A percentile compares a stretch with the other conserved stretches of the same genome.
These are phyloP conservation scores for Wickerhamomyces hampshirensis DNA, from an alignment of 805 yeast genomes.

Conservation along the genomic window DNA sequence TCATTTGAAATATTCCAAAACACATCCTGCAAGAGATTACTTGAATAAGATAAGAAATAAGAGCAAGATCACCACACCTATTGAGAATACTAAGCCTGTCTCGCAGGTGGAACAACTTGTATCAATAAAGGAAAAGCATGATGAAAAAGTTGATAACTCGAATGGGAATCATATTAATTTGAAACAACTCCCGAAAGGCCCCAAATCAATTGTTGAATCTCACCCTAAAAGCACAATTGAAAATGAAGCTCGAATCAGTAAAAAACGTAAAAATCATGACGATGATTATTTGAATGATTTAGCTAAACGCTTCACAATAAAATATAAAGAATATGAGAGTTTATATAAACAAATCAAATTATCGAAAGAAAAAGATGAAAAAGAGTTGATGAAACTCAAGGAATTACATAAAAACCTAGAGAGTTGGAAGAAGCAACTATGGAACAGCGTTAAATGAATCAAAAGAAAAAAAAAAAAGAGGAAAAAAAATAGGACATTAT, in stretches of 20 bases:
- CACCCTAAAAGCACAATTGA: not conserved
- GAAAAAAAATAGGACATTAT: no score
- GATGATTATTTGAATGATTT: slow-evolving; percentile 36
- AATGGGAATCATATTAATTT: no score
- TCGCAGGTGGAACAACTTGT: no score
- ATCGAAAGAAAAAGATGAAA: slow-evolving; percentile 4
- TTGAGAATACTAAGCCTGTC: no score
- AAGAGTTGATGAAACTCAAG: slow-evolving; percentile 34
- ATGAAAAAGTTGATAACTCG: no score
- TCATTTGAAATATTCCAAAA: slow-evolving; percentile 11
- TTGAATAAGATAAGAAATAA: not conserved
- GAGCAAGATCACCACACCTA: not conserved
- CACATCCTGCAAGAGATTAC: slow-evolving; percentile 16
- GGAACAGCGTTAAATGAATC: slow-evolving; percentile 35
- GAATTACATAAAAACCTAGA: slow-evolving; percentile 47
- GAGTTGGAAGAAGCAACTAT: slow-evolving; percentile 51
- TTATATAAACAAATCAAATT: slow-evolving; percentile 31
- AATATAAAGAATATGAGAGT: slow-evolving; percentile 44
- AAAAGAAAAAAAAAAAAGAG: no score
- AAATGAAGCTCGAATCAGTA: slow-evolving; percentile 10
- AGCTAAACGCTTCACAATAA: slow-evolving; percentile 41
- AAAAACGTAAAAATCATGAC: slow-evolving; percentile 10
- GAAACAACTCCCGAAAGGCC: not conserved
- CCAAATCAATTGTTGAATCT: not conserved
- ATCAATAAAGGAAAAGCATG: no score